phyloP scores from a whole-genome alignment of 2,329 filamentous ascomycete species.

The Eurotiales sp. region DNA sequence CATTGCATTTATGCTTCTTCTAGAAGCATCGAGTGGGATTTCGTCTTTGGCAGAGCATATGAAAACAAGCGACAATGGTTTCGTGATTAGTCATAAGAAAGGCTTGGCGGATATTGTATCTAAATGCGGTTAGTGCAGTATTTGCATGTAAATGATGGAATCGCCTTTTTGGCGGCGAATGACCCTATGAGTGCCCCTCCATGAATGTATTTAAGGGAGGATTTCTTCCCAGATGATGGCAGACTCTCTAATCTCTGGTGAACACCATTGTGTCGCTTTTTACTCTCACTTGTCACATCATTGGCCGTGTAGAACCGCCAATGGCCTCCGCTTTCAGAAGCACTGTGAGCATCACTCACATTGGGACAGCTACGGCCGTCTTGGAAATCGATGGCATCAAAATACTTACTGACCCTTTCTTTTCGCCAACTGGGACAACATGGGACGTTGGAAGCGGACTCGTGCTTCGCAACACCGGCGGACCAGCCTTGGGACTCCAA shows the following conservation, averaged over 20 bases:
- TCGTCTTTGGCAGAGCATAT: too few relatives aligned
- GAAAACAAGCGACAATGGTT: too few relatives aligned
- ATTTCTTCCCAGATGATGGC: too few relatives aligned
- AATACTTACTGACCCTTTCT: slow-evolving; percentile 47
- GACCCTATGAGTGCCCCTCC: too few relatives aligned
- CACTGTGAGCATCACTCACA: slow-evolving; percentile 35
- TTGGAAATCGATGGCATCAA: slow-evolving; percentile 41
- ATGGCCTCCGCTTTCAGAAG: slow-evolving; percentile 18
- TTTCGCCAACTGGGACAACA: slow-evolving; percentile 37
- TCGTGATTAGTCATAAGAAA: not conserved
- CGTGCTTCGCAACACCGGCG: slow-evolving; percentile 28
- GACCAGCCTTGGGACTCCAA: slow-evolving; percentile 34
- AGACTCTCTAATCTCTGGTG: too few relatives aligned
- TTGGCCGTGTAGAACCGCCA: not conserved
- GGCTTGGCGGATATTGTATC: not conserved
- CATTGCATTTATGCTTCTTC: not conserved
- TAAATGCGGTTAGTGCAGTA: not conserved
- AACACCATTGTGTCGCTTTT: not conserved
- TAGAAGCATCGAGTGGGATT: not conserved
- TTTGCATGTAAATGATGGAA: too few relatives aligned
- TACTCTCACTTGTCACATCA: not conserved
- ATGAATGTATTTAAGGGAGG: too few relatives aligned
- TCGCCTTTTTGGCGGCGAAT: too few relatives aligned
- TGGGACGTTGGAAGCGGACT: slow-evolving; percentile 26
- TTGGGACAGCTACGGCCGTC: slow-evolving; percentile 50